A percentile compares a stretch with the other conserved stretches of the same genome.
These are phyloP conservation scores for Pestalotiopsis sp. DNA, from an alignment of 2,329 filamentous ascomycete genomes.

Conservation along the genomic window DNA sequence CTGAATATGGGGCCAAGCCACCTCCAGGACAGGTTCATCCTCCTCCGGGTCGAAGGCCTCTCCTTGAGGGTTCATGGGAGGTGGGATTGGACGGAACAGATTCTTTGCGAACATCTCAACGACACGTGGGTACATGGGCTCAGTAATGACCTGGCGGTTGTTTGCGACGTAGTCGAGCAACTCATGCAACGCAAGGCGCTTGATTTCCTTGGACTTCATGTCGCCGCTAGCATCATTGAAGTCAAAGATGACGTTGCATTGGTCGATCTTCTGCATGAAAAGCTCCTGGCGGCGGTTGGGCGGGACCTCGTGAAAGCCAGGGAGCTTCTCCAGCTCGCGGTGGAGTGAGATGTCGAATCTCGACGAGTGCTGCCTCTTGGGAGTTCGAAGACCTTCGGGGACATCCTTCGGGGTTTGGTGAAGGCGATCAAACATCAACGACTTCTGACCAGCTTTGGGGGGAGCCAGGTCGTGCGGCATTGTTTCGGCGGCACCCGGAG, in stretches of 20 bases:
- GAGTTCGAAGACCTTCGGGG: conserved; percentile 91
- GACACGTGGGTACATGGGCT: conserved; percentile 97
- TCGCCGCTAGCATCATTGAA: conserved; percentile 98
- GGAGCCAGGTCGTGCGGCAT: conserved; percentile 98
- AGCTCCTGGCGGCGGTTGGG: conserved; percentile 93
- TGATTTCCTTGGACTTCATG: conserved; percentile 99
- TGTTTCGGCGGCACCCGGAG: conserved; percentile 90
- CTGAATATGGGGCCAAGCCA: conserved; percentile 98
- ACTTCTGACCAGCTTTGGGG: conserved; percentile 89
- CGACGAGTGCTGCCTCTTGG: conserved; percentile 95
- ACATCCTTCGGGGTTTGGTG: conserved; percentile 96
- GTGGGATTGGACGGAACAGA: conserved; percentile 93
- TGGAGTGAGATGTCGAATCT: conserved; percentile 98
- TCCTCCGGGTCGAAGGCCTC: conserved; percentile 99
- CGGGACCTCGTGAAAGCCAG: conserved; percentile 96
- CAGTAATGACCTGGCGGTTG: conserved; percentile 96
- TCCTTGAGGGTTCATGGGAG: conserved; percentile 95
- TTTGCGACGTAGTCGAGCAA: conserved; percentile 97
- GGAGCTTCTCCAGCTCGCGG: conserved; percentile 93
- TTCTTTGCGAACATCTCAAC: conserved; percentile 99
- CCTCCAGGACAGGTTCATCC: conserved; percentile 95
- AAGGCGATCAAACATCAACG: conserved; percentile 82
- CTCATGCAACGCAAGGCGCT: conserved; percentile 92
- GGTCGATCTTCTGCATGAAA: conserved; percentile 99
- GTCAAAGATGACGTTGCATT: conserved; percentile 99